These are phyloP conservation scores for Teratosphaeria viscida DNA, from an alignment of 2,329 filamentous ascomycete genomes.

Conservation along the genomic window DNA sequence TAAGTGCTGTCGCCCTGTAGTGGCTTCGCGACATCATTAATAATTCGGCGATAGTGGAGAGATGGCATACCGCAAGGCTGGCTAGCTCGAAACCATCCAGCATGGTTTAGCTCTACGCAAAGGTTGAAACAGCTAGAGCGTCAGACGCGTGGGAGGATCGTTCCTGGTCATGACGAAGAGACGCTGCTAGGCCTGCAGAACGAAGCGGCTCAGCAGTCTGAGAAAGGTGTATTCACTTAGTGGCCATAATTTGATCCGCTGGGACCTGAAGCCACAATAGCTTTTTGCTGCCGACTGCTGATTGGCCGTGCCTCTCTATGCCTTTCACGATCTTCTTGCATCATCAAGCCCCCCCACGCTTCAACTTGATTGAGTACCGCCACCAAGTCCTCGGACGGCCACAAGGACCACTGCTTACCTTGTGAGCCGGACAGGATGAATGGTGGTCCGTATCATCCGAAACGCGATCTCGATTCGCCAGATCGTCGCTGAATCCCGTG, in stretches of 20 bases:
- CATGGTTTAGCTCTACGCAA: conserved; percentile 26
- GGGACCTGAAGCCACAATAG: background rate
- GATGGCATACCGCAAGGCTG: conserved; percentile 25
- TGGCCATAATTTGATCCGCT: background rate
- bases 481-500: background rate
- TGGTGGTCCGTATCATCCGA: background rate
- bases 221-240: conserved; percentile 18
- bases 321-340: background rate
- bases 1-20: conserved; percentile 5
- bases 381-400: background rate
- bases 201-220: conserved; percentile 11
- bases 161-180: conserved; percentile 27
- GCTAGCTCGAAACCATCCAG: conserved; percentile 26
- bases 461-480: background rate
- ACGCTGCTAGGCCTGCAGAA: conserved; percentile 20
- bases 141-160: conserved; percentile 21
- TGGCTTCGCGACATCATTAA: background rate
- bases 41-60: conserved; percentile 18
- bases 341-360: no score
- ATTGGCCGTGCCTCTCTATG: background rate
- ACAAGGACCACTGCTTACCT: background rate
- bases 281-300: background rate
- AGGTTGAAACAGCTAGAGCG: conserved; percentile 24
- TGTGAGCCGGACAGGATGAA: background rate
- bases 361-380: background rate